phyloP scores from a whole-genome alignment of 257 asterid species.

The Fraxinus americana region DNA sequence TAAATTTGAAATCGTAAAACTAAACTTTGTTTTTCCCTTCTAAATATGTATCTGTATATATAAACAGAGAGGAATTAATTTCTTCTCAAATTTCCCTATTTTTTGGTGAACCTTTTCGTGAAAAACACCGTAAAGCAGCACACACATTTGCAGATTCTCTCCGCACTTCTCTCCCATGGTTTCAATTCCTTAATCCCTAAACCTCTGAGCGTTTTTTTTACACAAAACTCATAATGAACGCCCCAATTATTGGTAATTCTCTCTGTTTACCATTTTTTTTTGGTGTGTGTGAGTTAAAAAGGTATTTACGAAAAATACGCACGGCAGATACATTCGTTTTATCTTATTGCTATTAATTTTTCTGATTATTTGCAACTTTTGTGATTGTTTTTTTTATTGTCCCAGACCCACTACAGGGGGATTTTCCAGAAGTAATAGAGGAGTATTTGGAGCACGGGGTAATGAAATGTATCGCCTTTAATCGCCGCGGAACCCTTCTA shows the following conservation, averaged over 20 bases:
- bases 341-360: background rate
- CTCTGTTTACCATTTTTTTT: background rate
- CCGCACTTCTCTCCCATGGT: background rate
- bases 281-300: background rate
- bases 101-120: background rate
- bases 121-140: background rate
- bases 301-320: background rate
- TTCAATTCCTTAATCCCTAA: background rate
- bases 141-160: background rate
- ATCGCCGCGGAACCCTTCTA: constrained; percentile 93
- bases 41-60: too few species aligned
- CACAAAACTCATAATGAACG: constrained; percentile 48
- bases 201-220: background rate
- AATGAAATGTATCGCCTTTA: constrained; percentile 80
- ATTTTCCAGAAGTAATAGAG: constrained; percentile 89
- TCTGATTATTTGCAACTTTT: background rate
- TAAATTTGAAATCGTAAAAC: too few species aligned
- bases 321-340: background rate
- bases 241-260: constrained; percentile 58
- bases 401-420: constrained; percentile 92
- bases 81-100: background rate
- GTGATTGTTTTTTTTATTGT: constrained; percentile 11
- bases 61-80: background rate
- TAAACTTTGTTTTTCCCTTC: too few species aligned
- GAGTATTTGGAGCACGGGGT: constrained; percentile 85